Conservation (phyloP, 768 basidiomycete genomes). For the Trametes gibbosa region DNA sequence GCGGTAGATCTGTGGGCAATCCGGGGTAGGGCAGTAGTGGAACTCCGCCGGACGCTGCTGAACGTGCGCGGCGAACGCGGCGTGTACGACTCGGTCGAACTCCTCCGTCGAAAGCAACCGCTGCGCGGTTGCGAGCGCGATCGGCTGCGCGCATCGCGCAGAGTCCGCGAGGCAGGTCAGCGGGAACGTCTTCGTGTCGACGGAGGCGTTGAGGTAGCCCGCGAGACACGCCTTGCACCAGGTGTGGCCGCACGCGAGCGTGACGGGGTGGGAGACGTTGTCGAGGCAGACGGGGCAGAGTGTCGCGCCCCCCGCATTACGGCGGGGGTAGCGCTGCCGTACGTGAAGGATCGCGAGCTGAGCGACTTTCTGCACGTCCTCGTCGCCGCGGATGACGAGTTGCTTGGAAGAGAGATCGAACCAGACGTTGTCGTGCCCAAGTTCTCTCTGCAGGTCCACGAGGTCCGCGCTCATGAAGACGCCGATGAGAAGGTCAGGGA, state of each 20-base stretch:
- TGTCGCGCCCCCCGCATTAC: constrained; percentile 8
- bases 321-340: constrained; percentile 26
- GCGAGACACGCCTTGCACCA: constrained; percentile 67
- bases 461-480: constrained; percentile 49
- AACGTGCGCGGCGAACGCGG: constrained; percentile 61
- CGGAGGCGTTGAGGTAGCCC: constrained; percentile 55
- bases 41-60: constrained; percentile 60
- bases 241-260: constrained; percentile 60
- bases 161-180: constrained; percentile 65
- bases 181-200: constrained; percentile 62
- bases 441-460: constrained; percentile 39
- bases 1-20: constrained; percentile 75
- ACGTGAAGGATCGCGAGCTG: constrained; percentile 37
- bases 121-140: constrained; percentile 53
- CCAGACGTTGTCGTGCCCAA: constrained; percentile 57
- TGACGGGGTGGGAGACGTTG: constrained; percentile 48
- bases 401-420: constrained; percentile 43
- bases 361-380: constrained; percentile 42
- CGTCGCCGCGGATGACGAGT: constrained; percentile 57
- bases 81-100: constrained; percentile 53
- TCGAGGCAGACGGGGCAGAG: constrained; percentile 72
- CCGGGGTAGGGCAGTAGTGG: constrained; percentile 75
- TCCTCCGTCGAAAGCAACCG: constrained; percentile 48
- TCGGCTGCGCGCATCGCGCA: constrained; percentile 52
- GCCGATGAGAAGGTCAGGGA: constrained; percentile 46